phyloP scores from a whole-genome alignment of 345 rosid species.

The Populus tremula region DNA sequence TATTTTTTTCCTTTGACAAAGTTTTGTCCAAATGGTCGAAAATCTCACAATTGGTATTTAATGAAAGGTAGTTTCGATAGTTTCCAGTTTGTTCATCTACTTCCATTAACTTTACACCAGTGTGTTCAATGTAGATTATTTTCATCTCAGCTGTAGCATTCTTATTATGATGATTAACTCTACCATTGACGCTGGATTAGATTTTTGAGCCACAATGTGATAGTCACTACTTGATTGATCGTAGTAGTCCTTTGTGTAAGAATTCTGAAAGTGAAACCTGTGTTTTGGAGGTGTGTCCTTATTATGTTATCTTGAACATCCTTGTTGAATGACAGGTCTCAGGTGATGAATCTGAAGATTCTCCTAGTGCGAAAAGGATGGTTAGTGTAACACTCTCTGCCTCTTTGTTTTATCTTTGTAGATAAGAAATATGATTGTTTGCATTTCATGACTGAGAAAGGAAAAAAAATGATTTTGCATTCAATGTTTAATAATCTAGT shows the following conservation, averaged over 20 bases:
- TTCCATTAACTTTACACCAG: too few species aligned
- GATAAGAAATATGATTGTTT: neutral
- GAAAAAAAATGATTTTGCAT: neutral
- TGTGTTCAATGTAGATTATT: too few species aligned
- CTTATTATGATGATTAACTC: neutral
- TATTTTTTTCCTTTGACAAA: neutral
- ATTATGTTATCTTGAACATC: slow-evolving; percentile 5
- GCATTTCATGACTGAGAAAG: neutral
- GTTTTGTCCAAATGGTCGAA: neutral
- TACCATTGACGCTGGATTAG: neutral
- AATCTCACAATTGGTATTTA: neutral
- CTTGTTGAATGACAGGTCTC: slow-evolving; percentile 41
- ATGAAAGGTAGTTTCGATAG: neutral
- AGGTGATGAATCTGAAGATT: slow-evolving; percentile 33
- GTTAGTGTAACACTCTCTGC: slow-evolving; percentile 26
- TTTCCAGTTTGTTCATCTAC: neutral
- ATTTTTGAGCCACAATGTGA: neutral
- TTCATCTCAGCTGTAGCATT: neutral
- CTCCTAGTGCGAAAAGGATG: slow-evolving; percentile 62
- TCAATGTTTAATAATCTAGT: neutral
- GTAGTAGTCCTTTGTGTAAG: neutral
- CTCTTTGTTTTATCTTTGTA: neutral
- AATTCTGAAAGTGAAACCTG: neutral
- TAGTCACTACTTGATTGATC: neutral
- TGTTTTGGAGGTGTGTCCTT: neutral